Evolutionary conservation across 345 rosid species (phyloP).

Genomic region (Murraya paniculata): DNA sequence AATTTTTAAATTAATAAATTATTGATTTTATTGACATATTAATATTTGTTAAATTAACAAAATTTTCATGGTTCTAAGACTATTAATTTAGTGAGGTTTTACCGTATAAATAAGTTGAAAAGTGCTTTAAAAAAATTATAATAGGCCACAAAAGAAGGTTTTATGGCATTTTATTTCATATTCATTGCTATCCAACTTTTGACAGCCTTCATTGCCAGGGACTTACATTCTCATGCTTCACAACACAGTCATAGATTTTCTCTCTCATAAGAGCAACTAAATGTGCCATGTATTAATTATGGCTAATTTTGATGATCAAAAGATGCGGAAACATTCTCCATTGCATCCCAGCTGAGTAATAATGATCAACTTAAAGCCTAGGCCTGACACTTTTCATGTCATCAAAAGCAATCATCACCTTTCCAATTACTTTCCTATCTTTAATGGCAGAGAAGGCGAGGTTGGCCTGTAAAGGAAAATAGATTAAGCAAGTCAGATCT

Average conservation of each 20-base stretch:
- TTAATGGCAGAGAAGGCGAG: conserved; percentile 76
- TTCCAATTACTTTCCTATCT: conserved; percentile 87
- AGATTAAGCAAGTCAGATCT: conserved; percentile 4
- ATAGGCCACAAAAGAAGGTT: not conserved
- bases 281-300: not conserved
- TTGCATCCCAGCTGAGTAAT: not conserved
- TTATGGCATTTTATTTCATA: not conserved
- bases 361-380: conserved; percentile 46
- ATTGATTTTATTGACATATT: too few relatives aligned
- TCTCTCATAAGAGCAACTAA: not conserved
- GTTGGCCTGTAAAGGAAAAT: conserved; percentile 57
- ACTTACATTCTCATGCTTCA: not conserved
- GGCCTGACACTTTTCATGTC: conserved; percentile 38
- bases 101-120: not conserved
- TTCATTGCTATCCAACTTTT: not conserved
- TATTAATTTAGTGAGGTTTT: too few relatives aligned
- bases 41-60: too few relatives aligned
- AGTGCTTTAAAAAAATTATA: not conserved
- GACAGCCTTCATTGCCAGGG: not conserved
- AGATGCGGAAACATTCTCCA: not conserved
- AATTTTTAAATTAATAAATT: too few relatives aligned
- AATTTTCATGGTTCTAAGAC: too few relatives aligned
- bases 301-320: not conserved
- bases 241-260: not conserved
- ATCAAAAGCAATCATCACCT: conserved; percentile 70